These are phyloP conservation scores for Lactarius vividus DNA, from an alignment of 768 basidiomycete species.

Conservation along the genomic window DNA sequence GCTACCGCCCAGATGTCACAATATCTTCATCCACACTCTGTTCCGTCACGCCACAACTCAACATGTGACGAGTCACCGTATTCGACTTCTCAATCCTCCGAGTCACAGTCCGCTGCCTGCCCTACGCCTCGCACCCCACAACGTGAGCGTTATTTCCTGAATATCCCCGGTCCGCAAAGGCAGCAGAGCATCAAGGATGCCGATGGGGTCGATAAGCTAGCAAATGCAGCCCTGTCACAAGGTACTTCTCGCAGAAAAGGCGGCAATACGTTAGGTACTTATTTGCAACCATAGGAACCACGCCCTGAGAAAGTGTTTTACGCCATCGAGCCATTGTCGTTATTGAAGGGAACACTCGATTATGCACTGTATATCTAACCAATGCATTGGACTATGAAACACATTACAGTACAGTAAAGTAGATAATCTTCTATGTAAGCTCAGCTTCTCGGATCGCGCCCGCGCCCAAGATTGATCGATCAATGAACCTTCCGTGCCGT, in stretches of 20 bases:
- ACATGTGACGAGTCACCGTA: constrained; percentile 11
- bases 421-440: constrained; percentile 1
- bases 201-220: constrained; percentile 15
- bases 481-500: not conserved
- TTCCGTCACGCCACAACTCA: constrained; percentile 16
- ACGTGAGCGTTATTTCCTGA: not conserved
- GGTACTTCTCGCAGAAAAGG: not conserved
- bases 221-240: constrained; percentile 8
- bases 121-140: not conserved
- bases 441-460: not conserved
- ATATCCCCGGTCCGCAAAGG: constrained; percentile 2
- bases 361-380: not conserved
- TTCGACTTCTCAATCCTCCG: not conserved
- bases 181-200: constrained; percentile 19
- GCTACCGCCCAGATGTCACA: constrained; percentile 7
- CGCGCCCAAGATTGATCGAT: not conserved
- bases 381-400: not conserved
- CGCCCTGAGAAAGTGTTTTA: not conserved
- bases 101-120: not conserved
- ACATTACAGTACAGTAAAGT: not conserved
- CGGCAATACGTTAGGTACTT: not conserved
- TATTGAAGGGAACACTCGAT: not conserved
- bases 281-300: not conserved
- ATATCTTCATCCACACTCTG: constrained; percentile 11
- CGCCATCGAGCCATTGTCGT: not conserved